phyloP scores from a whole-genome alignment of 75 land plant species.

The Selaginella moellendorffii region DNA sequence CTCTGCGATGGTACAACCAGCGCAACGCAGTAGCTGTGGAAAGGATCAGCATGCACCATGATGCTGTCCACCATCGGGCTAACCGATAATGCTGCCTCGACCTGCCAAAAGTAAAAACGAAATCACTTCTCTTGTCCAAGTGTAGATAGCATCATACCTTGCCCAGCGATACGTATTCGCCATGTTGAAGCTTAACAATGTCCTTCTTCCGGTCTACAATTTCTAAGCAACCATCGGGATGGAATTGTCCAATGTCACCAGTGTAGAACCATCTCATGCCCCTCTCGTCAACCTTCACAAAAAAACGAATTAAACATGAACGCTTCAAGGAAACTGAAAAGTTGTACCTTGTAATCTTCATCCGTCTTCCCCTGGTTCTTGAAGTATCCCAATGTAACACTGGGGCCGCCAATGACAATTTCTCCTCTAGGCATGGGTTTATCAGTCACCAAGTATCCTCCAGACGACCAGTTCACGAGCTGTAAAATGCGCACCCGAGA shows the following conservation, averaged over 20 bases:
- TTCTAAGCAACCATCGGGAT: slow-evolving; percentile 89
- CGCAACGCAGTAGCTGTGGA: slow-evolving; percentile 67
- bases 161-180: slow-evolving; percentile 88
- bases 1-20: slow-evolving; percentile 44
- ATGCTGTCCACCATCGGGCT: slow-evolving; percentile 62
- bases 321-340: too few species aligned
- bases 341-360: slow-evolving; percentile 72
- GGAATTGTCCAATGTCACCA: slow-evolving; percentile 88
- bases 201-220: slow-evolving; percentile 90
- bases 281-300: slow-evolving; percentile 57
- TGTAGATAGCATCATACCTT: slow-evolving; percentile 39
- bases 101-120: slow-evolving; percentile 27
- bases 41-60: slow-evolving; percentile 78
- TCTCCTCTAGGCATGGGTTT: slow-evolving; percentile 89
- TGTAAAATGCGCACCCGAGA: slow-evolving; percentile 11
- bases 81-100: slow-evolving; percentile 50
- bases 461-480: slow-evolving; percentile 78
- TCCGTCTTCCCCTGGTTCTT: slow-evolving; percentile 71
- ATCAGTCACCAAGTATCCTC: slow-evolving; percentile 52
- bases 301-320: neutral
- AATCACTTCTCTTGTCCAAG: neutral
- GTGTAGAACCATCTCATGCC: slow-evolving; percentile 93
- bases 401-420: slow-evolving; percentile 68
- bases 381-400: slow-evolving; percentile 72
- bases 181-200: slow-evolving; percentile 92